Percentiles rank a stretch among this genome's conserved stretches.
phyloP scores from a whole-genome alignment of 2,329 filamentous ascomycete species.

The Fonsecaea erecta region DNA sequence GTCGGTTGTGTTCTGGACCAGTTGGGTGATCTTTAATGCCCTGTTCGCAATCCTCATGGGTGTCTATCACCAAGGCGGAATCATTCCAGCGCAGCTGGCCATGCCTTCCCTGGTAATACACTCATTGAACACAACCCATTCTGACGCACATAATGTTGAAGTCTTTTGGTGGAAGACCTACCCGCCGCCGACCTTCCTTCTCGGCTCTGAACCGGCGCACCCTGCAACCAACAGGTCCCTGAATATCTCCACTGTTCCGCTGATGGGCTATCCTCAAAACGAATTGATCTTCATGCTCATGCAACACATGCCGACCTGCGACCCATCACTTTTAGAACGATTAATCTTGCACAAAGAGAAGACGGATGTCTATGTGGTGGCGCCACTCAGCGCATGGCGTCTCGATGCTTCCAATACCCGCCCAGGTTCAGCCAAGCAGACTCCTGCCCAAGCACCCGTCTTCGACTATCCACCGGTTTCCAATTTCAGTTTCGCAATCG shows the following conservation, averaged over 20 bases:
- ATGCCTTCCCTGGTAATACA: slow-evolving; percentile 43
- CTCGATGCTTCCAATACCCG: slow-evolving; percentile 7
- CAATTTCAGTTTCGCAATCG: slow-evolving; percentile 35
- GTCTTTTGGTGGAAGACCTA: slow-evolving; percentile 63
- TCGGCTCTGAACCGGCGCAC: slow-evolving; percentile 45
- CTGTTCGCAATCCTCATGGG: slow-evolving; percentile 56
- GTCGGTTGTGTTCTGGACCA: slow-evolving; percentile 46
- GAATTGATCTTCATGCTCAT: slow-evolving; percentile 48
- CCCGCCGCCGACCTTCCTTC: slow-evolving; percentile 57
- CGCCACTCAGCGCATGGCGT: slow-evolving; percentile 49
- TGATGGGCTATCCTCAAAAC: slow-evolving; percentile 54
- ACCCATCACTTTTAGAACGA: slow-evolving; percentile 30
- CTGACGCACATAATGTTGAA: slow-evolving; percentile 38
- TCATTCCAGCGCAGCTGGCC: slow-evolving; percentile 55
- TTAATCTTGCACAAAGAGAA: slow-evolving; percentile 30
- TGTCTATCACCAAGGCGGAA: slow-evolving; percentile 59
- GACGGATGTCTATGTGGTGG: slow-evolving; percentile 49
- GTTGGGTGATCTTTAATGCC: slow-evolving; percentile 57
- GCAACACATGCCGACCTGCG: slow-evolving; percentile 41
- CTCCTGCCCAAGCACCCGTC: not conserved
- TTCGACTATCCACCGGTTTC: slow-evolving; percentile 27
- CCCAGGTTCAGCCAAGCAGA: not conserved
- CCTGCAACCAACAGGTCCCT: slow-evolving; percentile 35
- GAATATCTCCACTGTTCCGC: slow-evolving; percentile 50
- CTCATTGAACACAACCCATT: slow-evolving; percentile 35